Percentiles rank a stretch among this genome's conserved stretches.
phyloP scores from a whole-genome alignment of 805 yeast genomes.

The Starmerella asiatica region DNA sequence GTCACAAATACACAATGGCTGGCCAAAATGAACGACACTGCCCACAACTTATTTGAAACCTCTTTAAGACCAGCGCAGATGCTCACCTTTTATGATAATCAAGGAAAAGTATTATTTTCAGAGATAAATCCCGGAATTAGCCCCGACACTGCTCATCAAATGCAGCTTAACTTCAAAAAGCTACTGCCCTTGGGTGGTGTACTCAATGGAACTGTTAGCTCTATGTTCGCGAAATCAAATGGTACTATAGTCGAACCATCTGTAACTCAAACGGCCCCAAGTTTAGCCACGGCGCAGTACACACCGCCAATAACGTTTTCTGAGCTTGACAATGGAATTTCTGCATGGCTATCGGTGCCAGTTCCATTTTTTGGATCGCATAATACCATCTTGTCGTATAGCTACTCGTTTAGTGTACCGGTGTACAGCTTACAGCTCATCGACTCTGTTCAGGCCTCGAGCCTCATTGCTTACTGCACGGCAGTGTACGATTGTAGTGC shows the following conservation, averaged over 20 bases:
- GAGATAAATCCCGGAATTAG: constrained; percentile 7
- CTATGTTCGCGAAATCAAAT: not conserved
- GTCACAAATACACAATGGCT: constrained; percentile 10
- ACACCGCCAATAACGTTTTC: constrained; percentile 1
- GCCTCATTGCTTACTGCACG: constrained; percentile 16
- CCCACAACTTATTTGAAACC: constrained; percentile 6
- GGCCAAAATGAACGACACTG: constrained; percentile 1
- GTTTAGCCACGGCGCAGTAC: not conserved
- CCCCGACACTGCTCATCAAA: not conserved
- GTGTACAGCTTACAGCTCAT: constrained; percentile 1
- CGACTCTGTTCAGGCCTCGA: constrained; percentile 6
- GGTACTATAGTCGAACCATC: not conserved
- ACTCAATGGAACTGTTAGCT: not conserved
- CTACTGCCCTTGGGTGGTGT: constrained; percentile 8
- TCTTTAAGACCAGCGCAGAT: constrained; percentile 9
- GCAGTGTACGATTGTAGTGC: constrained; percentile 13
- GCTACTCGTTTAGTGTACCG: constrained; percentile 10
- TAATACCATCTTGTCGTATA: constrained; percentile 7
- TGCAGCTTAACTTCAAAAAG: constrained; percentile 1
- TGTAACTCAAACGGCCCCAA: not conserved
- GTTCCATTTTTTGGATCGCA: constrained; percentile 3
- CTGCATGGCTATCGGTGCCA: constrained; percentile 9
- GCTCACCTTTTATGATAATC: constrained; percentile 11
- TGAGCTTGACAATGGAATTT: constrained; percentile 1
- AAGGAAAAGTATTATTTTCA: constrained; percentile 6